These are phyloP conservation scores for Dioscorea dumetorum DNA, from an alignment of 106 monocot genomes.

Conservation along the genomic window DNA sequence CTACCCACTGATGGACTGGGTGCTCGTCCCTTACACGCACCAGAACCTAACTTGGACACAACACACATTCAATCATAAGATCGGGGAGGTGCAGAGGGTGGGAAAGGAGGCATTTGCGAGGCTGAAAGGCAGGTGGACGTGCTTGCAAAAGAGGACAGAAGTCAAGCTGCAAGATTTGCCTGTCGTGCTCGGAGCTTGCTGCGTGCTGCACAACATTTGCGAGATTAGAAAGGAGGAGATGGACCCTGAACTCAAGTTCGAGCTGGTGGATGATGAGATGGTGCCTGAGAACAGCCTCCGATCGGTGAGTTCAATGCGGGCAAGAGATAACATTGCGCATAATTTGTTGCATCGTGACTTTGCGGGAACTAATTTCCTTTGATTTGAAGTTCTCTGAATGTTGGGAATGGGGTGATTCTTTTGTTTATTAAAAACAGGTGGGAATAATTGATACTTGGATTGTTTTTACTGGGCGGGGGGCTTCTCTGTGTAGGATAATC, in stretches of 20 bases:
- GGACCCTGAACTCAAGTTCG: constrained; percentile 26
- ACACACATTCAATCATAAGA: constrained; percentile 80
- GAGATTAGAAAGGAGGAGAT: constrained; percentile 57
- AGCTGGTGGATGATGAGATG: constrained; percentile 72
- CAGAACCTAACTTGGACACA: constrained; percentile 88
- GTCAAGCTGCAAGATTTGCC: constrained; percentile 84
- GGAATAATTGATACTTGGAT: neutral
- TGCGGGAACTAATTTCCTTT: constrained; percentile 53
- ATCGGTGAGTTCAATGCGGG: constrained; percentile 37
- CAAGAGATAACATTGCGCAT: constrained; percentile 70
- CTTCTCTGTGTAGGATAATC: no score
- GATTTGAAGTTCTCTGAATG: neutral
- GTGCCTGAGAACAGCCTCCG: constrained; percentile 54
- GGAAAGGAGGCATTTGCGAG: constrained; percentile 58
- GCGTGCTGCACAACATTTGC: constrained; percentile 89
- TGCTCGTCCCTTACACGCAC: constrained; percentile 74
- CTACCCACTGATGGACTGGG: constrained; percentile 79
- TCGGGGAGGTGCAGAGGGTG: constrained; percentile 46
- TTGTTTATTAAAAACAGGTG: constrained; percentile 1
- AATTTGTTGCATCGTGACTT: constrained; percentile 65
- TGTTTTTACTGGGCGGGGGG: no score
- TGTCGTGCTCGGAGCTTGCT: constrained; percentile 77
- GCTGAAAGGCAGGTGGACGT: constrained; percentile 80
- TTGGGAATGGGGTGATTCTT: neutral
- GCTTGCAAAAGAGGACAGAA: constrained; percentile 91